phyloP scores from a whole-genome alignment of 2,329 filamentous ascomycete genomes.

The Sphaerulina musiva region DNA sequence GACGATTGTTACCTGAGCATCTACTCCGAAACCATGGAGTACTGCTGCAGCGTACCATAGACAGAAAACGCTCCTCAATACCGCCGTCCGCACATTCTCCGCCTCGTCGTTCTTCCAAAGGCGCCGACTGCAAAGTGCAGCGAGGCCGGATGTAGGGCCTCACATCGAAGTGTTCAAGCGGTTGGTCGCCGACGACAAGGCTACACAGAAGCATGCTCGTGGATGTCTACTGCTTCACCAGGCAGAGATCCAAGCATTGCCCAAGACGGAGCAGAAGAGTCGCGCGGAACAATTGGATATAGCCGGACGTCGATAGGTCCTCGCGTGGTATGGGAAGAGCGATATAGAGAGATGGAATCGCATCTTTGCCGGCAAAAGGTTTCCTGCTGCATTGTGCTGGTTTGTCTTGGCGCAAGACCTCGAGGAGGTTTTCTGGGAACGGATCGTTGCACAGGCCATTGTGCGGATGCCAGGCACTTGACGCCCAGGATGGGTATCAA shows the following conservation, averaged over 20 bases:
- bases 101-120: neutral
- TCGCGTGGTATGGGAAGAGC: neutral
- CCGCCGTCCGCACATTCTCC: neutral
- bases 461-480: neutral
- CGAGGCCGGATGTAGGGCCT: neutral
- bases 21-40: neutral
- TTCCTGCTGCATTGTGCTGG: neutral
- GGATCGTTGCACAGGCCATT: neutral
- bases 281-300: neutral
- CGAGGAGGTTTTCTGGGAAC: constrained; percentile 1
- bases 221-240: neutral
- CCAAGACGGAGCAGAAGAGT: neutral
- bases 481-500: neutral
- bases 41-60: neutral
- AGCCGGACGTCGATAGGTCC: neutral
- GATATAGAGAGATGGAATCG: neutral
- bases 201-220: neutral
- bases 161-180: neutral
- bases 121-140: neutral
- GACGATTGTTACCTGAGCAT: neutral
- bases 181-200: neutral
- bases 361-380: neutral
- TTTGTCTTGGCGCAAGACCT: neutral
- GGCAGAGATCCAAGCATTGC: neutral
- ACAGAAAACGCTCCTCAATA: neutral